Conservation (phyloP, 2,329 filamentous ascomycete genomes). For the Aschersonia sp. region DNA sequence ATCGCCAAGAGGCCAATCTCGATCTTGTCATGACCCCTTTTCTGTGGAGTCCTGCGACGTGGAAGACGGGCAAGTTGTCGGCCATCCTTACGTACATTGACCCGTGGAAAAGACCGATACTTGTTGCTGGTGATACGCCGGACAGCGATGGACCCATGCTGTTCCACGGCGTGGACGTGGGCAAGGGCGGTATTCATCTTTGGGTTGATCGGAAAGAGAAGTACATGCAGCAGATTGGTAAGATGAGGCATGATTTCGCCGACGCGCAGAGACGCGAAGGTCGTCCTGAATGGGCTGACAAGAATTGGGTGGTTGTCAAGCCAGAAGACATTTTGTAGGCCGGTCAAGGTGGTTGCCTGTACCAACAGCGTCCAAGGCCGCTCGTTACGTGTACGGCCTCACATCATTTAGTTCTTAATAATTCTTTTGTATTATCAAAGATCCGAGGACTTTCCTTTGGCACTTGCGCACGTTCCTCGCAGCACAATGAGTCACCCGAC, state of each 20-base stretch:
- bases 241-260: constrained; percentile 20
- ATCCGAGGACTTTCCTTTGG: too few relatives aligned
- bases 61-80: constrained; percentile 28
- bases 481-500: too few relatives aligned
- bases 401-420: too few relatives aligned
- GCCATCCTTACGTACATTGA: constrained; percentile 27
- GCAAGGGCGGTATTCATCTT: constrained; percentile 24
- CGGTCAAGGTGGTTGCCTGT: background rate
- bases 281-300: constrained; percentile 24
- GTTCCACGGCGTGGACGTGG: constrained; percentile 27
- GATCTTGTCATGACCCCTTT: constrained; percentile 24
- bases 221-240: constrained; percentile 18
- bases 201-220: constrained; percentile 24
- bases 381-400: too few relatives aligned
- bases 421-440: too few relatives aligned
- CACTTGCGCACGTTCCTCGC: too few relatives aligned
- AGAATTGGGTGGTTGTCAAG: constrained; percentile 28
- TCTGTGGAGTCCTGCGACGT: constrained; percentile 27
- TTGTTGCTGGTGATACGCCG: constrained; percentile 28
- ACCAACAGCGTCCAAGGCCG: too few relatives aligned
- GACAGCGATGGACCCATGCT: constrained; percentile 28
- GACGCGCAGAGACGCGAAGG: constrained; percentile 19
- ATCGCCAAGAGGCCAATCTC: constrained; percentile 20
- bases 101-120: constrained; percentile 25
- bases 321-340: constrained; percentile 22